Percentiles rank a stretch among this genome's conserved stretches.
These are phyloP conservation scores for Toxicodendron radicans DNA, from an alignment of 345 rosid species.

Conservation along the genomic window DNA sequence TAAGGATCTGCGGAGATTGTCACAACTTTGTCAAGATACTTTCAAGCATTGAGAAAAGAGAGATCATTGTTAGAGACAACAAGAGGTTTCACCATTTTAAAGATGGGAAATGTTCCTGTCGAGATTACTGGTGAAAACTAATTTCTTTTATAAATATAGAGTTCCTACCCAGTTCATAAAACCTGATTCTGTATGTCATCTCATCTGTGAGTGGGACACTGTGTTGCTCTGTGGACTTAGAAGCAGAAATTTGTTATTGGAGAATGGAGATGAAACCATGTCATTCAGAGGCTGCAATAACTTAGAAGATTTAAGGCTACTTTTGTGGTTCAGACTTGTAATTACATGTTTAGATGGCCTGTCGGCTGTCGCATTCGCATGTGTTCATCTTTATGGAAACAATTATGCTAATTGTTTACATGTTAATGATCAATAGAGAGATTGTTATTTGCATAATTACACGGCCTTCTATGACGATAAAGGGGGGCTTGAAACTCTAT, in stretches of 20 bases:
- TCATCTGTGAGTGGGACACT: background rate
- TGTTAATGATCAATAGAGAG: background rate
- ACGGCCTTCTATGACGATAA: background rate
- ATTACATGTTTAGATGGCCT: background rate
- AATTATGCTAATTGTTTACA: too few species aligned
- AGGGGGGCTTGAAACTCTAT: too few species aligned
- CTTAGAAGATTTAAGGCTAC: background rate
- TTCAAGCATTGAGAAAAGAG: constrained; percentile 12
- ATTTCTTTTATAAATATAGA: background rate
- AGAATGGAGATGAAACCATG: background rate
- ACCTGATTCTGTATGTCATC: background rate
- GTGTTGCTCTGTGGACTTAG: background rate
- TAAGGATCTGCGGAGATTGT: constrained; percentile 19
- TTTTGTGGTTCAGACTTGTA: background rate
- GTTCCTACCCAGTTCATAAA: background rate
- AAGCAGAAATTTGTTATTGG: background rate
- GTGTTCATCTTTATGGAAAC: background rate
- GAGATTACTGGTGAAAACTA: constrained; percentile 14
- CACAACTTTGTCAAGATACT: constrained; percentile 18
- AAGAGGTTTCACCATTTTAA: constrained; percentile 19
- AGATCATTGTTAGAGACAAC: constrained; percentile 20
- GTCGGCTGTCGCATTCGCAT: too few species aligned
- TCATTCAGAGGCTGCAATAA: background rate
- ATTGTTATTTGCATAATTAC: background rate
- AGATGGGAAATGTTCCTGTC: constrained; percentile 15